phyloP scores from a whole-genome alignment of 306 rosid species.

The Malus sylvestris region DNA sequence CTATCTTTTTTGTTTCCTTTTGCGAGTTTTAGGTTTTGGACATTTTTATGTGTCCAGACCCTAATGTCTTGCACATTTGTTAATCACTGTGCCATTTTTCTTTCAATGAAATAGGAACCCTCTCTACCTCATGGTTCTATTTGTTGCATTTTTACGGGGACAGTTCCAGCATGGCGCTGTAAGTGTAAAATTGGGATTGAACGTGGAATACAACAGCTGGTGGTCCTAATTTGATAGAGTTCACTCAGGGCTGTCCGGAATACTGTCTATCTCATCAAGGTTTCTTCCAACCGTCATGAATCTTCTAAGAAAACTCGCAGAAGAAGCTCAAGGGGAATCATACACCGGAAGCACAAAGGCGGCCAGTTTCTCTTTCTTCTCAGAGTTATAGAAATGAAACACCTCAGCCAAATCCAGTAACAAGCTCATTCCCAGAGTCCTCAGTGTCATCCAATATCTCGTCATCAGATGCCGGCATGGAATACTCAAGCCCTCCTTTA shows the following conservation, averaged over 20 bases:
- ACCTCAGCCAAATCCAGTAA: conserved; percentile 28
- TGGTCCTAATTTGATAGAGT: no score
- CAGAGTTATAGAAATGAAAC: conserved; percentile 43
- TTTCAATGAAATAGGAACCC: no score
- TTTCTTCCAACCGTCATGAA: conserved; percentile 71
- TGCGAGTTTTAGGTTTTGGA: no score
- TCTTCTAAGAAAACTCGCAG: conserved; percentile 66
- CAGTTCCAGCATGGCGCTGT: no score
- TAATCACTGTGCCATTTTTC: no score
- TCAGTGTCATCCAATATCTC: conserved; percentile 42
- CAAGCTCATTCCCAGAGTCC: conserved; percentile 38
- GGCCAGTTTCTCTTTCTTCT: conserved; percentile 23
- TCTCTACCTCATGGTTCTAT: no score
- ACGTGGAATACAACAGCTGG: no score
- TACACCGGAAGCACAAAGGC: conserved; percentile 25
- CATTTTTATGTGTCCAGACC: no score
- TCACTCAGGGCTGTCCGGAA: conserved; percentile 69
- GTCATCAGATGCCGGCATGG: conserved; percentile 21
- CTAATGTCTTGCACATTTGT: no score
- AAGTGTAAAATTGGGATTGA: no score
- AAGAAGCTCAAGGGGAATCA: conserved; percentile 60
- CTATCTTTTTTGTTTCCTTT: no score
- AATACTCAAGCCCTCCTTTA: conserved; percentile 44
- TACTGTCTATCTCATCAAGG: conserved; percentile 55
- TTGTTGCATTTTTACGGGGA: no score